These are phyloP conservation scores for Metschnikowia henanensis DNA, from an alignment of 805 yeast genomes.

Conservation along the genomic window DNA sequence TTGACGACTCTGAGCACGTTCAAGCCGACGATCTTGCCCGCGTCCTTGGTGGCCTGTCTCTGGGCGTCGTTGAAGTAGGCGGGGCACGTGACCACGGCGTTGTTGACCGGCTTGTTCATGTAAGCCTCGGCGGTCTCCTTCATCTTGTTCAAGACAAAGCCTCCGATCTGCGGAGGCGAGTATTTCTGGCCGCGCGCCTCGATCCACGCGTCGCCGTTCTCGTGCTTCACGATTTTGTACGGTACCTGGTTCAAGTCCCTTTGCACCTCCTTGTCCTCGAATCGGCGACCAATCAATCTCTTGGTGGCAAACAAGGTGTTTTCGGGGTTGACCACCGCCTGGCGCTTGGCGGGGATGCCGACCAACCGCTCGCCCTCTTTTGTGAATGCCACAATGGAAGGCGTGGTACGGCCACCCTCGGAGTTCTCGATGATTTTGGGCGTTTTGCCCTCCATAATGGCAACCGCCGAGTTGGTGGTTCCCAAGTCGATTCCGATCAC, in stretches of 20 bases:
- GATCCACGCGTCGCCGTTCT: constrained; percentile 95
- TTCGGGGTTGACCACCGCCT: constrained; percentile 91
- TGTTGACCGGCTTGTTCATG: constrained; percentile 81
- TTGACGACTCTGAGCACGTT: constrained; percentile 87
- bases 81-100: constrained; percentile 91
- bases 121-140: constrained; percentile 96
- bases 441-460: constrained; percentile 73
- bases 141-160: constrained; percentile 91
- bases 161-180: constrained; percentile 96
- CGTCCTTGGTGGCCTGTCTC: constrained; percentile 94
- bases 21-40: constrained; percentile 95
- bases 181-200: constrained; percentile 84
- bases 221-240: constrained; percentile 85
- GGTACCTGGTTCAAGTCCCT: constrained; percentile 87
- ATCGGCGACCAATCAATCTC: constrained; percentile 92
- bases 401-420: constrained; percentile 70
- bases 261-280: constrained; percentile 86
- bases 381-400: constrained; percentile 93
- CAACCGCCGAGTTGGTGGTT: constrained; percentile 89
- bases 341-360: constrained; percentile 95
- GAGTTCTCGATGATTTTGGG: constrained; percentile 80
- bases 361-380: constrained; percentile 81
- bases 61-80: constrained; percentile 91
- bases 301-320: constrained; percentile 94
- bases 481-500: constrained; percentile 88